Base-by-base conservation (phyloP, 129 eudicot species). In the Oenanthe sinensis region DNA sequence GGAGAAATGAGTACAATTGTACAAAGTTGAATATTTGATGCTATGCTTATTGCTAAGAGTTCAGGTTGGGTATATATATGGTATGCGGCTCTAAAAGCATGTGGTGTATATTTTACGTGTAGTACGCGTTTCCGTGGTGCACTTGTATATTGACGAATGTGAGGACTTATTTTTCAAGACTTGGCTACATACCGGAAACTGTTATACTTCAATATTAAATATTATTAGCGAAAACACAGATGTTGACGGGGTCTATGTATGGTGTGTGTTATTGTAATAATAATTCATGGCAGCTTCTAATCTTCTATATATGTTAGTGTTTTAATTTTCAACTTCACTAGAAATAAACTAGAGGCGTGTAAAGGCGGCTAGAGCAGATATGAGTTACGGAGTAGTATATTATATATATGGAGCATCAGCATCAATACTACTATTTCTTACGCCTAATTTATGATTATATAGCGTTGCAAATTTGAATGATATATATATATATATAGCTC, bases 221-320 rank as follows among this genome's bases (percentile, higher is more conserved):
- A 8, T 39, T 15, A 22, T 8, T 40, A 70, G 46, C 17, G 75
- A 39, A 70, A 70, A 70, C 75, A 40, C 15, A 40, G 19, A 60
- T 8, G 75, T 71, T 71, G 75, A 71, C 75, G 30, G 24, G 44
- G 75, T 71, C 75, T 8, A 28, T 65, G 71, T 65, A 28, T 26
- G 15, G 5, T 39, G 44, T 7, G n/a, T 40, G 42, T 14, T 70
- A 17, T 39, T 70, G 4, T 70, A 37, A 16, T 40, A 39, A 3
- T 70, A 36, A 70, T 16, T 70, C 12, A 19, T 7, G 30, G 75
- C 20, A 40, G 75, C 75, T 71, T 71, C 75, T 71, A 33, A 33
- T 33, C 36, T 33, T 33, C 1, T 33, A 33, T 33, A 33, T 33
- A 1, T 39, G 28, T 33, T 12, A 14, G 42, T 30, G 22, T 12